Percentiles rank a stretch among this genome's conserved stretches.
Evolutionary conservation across 2,329 filamentous ascomycete genomes (phyloP).

Genomic region (Diaporthe longicolla): DNA sequence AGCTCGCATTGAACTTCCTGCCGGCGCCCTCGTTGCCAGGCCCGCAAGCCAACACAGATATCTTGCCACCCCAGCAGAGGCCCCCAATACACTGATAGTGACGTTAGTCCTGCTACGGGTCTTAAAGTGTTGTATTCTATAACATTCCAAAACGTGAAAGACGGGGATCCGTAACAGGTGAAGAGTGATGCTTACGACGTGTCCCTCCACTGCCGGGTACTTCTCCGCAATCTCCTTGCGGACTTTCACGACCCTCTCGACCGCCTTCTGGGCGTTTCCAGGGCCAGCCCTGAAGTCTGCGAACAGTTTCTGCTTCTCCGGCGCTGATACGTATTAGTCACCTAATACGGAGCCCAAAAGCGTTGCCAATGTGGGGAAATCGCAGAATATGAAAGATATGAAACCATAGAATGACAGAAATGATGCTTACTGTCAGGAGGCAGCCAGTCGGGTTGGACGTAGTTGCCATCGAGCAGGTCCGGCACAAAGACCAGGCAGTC

Average conservation of each 20-base stretch:
- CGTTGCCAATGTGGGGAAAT: no score
- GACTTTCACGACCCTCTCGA: slow-evolving; percentile 51
- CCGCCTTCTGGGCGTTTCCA: slow-evolving; percentile 50
- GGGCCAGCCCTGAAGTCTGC: slow-evolving; percentile 50
- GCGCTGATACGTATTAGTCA: slow-evolving; percentile 39
- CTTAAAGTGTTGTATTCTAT: no score
- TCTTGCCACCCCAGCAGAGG: slow-evolving; percentile 64
- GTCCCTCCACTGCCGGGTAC: slow-evolving; percentile 56
- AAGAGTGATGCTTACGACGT: no score
- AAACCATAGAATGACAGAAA: no score
- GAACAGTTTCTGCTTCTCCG: slow-evolving; percentile 57
- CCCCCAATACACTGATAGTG: no score
- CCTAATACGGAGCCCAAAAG: no score
- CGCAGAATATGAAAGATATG: no score
- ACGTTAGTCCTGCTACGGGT: no score
- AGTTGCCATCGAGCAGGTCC: slow-evolving; percentile 56
- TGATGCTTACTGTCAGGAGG: slow-evolving; percentile 53
- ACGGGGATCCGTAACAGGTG: no score
- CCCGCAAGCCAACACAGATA: slow-evolving; percentile 56
- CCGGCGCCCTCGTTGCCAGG: slow-evolving; percentile 53
- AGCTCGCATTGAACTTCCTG: slow-evolving; percentile 54
- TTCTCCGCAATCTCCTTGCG: slow-evolving; percentile 50
- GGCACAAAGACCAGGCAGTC: slow-evolving; percentile 58
- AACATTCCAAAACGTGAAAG: no score
- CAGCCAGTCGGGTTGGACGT: slow-evolving; percentile 51